Conservation (phyloP, 495 filamentous ascomycete genomes). For the Penicillium manginii region DNA sequence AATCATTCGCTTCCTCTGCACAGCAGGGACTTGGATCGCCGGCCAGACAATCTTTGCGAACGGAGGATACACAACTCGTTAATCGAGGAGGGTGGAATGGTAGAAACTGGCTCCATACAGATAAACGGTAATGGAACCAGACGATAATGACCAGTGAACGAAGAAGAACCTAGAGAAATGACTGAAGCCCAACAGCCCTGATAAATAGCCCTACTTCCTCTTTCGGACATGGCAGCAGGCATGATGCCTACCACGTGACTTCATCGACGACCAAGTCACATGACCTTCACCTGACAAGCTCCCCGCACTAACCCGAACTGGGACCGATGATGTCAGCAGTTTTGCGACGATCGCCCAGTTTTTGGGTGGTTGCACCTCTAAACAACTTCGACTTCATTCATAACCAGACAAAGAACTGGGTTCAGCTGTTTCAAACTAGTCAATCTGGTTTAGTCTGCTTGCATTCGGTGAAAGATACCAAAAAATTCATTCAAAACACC, state of each 20-base stretch:
- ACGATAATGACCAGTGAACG: neutral
- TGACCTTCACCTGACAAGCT: too few relatives aligned
- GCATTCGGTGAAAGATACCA: too few relatives aligned
- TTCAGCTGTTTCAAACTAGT: too few relatives aligned
- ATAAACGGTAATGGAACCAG: neutral
- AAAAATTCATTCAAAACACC: too few relatives aligned
- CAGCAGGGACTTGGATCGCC: conserved; percentile 40
- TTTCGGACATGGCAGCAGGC: neutral
- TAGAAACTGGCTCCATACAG: neutral
- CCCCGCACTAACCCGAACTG: conserved; percentile 31
- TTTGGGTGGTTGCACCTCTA: too few relatives aligned
- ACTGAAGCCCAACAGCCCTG: conserved; percentile 2
- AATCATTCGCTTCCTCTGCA: conserved; percentile 41
- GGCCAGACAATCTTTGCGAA: conserved; percentile 49
- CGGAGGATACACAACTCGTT: conserved; percentile 44
- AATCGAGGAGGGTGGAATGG: neutral
- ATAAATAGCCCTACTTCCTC: neutral
- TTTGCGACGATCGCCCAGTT: too few relatives aligned
- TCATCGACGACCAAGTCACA: too few relatives aligned
- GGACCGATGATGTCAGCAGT: too few relatives aligned
- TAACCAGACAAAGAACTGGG: too few relatives aligned
- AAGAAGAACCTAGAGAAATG: neutral
- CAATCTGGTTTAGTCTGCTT: too few relatives aligned
- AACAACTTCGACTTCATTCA: too few relatives aligned
- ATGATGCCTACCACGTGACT: too few relatives aligned